Percentiles rank a stretch among this genome's conserved stretches.
Evolutionary conservation across 805 yeast species (phyloP).

Genomic region (Metahyphopichia silvanorum): DNA sequence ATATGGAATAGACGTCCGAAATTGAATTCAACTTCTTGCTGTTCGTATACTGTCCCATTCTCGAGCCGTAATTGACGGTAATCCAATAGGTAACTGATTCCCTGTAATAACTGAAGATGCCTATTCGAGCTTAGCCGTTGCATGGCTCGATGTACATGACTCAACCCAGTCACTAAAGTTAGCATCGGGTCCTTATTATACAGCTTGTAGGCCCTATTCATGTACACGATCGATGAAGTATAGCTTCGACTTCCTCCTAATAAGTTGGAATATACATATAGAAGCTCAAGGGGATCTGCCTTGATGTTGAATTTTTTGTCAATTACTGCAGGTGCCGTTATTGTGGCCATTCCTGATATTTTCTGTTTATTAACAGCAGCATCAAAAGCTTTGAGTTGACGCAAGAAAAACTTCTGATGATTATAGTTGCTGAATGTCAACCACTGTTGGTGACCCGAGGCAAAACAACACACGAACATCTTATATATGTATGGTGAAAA

Average conservation of each 20-base stretch:
- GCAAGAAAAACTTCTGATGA: conserved; percentile 83
- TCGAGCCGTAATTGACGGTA: conserved; percentile 55
- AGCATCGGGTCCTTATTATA: conserved; percentile 77
- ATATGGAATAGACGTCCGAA: conserved; percentile 83
- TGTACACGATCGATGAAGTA: conserved; percentile 76
- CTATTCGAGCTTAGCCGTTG: conserved; percentile 85
- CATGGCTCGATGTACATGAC: conserved; percentile 86
- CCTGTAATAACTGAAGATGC: conserved; percentile 85
- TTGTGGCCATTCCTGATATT: conserved; percentile 77
- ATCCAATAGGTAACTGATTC: conserved; percentile 72
- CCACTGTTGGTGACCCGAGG: conserved; percentile 57
- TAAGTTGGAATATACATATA: conserved; percentile 76
- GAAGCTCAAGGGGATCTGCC: conserved; percentile 54
- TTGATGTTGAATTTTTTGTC: conserved; percentile 23
- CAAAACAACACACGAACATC: conserved; percentile 63
- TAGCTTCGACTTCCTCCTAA: conserved; percentile 80
- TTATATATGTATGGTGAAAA: conserved; percentile 69
- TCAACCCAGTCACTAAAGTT: conserved; percentile 68
- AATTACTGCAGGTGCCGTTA: conserved; percentile 43
- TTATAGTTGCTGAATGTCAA: conserved; percentile 70
- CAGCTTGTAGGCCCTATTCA: conserved; percentile 64
- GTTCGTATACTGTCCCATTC: conserved; percentile 42
- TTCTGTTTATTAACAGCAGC: conserved; percentile 50
- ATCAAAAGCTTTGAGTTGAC: conserved; percentile 90
- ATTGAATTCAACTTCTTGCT: conserved; percentile 79